Conservation (phyloP, 495 filamentous ascomycete species). For the Penicillium steckii region DNA sequence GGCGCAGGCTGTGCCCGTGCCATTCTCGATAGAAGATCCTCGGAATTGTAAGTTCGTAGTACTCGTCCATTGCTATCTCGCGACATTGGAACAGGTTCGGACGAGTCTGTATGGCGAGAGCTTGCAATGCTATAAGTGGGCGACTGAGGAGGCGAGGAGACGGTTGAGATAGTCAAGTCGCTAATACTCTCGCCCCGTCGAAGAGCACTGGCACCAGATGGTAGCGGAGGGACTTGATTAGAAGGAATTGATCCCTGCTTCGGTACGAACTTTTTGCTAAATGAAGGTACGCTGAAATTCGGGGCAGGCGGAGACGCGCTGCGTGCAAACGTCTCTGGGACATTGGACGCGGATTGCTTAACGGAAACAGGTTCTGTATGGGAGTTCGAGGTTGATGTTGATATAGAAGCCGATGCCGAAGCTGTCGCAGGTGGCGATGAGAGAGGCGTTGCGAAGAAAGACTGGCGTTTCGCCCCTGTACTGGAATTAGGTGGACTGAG, state of each 20-base stretch:
- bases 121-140: conserved; percentile 33
- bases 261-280: conserved; percentile 44
- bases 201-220: conserved; percentile 18
- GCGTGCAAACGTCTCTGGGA: conserved; percentile 29
- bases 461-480: conserved; percentile 28
- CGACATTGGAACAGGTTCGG: conserved; percentile 13
- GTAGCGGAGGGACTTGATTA: conserved; percentile 14
- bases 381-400: not conserved
- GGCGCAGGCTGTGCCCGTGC: conserved; percentile 14
- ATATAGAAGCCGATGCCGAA: not conserved
- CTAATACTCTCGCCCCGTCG: conserved; percentile 15
- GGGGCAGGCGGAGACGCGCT: conserved; percentile 43
- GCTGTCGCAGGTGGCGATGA: conserved; percentile 7
- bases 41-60: conserved; percentile 34
- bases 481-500: conserved; percentile 26
- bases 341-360: conserved; percentile 8
- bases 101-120: conserved; percentile 18
- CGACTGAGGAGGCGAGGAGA: conserved; percentile 40
- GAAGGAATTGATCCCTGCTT: conserved; percentile 15
- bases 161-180: conserved; percentile 22
- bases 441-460: conserved; percentile 16
- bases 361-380: not conserved
- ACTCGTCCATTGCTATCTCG: conserved; percentile 13
- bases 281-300: conserved; percentile 52
- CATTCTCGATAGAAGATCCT: conserved; percentile 30